Conservation (phyloP, 495 filamentous ascomycete species). For the Penicillium dipodomyicola region DNA sequence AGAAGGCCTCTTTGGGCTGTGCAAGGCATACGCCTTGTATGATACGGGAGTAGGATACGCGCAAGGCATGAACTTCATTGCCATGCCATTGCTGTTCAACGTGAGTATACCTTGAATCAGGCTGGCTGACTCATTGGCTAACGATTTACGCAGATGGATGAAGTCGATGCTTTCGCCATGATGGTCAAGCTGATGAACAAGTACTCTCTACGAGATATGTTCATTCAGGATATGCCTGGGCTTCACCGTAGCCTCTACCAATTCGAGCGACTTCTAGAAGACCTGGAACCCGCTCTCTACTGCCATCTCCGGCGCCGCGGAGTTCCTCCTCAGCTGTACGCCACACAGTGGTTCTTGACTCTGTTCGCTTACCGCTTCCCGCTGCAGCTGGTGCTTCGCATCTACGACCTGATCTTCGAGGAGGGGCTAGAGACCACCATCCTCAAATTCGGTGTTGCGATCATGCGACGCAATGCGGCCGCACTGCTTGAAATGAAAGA, state of each 20-base stretch:
- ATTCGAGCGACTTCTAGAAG: conserved; percentile 92
- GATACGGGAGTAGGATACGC: conserved; percentile 95
- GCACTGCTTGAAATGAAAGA: conserved; percentile 82
- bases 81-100: conserved; percentile 96
- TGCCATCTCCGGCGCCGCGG: conserved; percentile 88
- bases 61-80: conserved; percentile 98
- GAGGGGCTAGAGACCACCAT: conserved; percentile 90
- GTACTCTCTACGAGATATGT: conserved; percentile 89
- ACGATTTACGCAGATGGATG: conserved; percentile 70
- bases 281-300: conserved; percentile 89
- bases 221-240: conserved; percentile 94
- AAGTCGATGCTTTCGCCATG: conserved; percentile 93
- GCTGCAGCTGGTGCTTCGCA: conserved; percentile 89
- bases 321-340: conserved; percentile 89
- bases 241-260: conserved; percentile 91
- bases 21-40: conserved; percentile 96
- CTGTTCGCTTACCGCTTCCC: conserved; percentile 99
- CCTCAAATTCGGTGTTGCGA: conserved; percentile 85
- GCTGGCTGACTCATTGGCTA: conserved; percentile 1
- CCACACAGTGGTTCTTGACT: conserved; percentile 98
- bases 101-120: conserved; percentile 48
- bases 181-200: conserved; percentile 95
- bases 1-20: conserved; percentile 90
- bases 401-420: conserved; percentile 94
- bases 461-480: conserved; percentile 90